Evolutionary conservation across 2,329 filamentous ascomycete genomes (phyloP).

Genomic region (Harringtonia aguacate): DNA sequence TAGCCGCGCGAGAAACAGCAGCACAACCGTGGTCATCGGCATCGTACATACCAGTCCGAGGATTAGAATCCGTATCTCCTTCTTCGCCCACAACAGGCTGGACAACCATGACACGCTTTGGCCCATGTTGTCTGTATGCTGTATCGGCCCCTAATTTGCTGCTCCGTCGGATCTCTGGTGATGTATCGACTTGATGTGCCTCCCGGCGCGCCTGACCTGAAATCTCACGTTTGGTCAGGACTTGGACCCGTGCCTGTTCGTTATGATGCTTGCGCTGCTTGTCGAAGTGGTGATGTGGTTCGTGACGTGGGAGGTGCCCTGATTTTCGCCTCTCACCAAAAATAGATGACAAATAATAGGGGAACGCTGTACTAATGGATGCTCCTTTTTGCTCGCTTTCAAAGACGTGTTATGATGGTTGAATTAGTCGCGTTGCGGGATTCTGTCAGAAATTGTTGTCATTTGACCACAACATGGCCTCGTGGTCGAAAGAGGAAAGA

Average conservation of each 20-base stretch:
- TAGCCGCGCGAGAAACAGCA: conserved; percentile 10
- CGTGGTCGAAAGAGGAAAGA: neutral
- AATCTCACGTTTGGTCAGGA: no score
- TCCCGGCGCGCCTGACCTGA: neutral
- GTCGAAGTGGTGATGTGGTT: no score
- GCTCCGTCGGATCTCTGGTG: no score
- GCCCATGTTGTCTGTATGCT: conserved; percentile 40
- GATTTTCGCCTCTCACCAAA: no score
- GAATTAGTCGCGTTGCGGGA: no score
- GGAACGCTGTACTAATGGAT: no score
- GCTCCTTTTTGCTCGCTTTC: no score
- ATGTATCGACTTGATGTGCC: no score
- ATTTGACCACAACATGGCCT: neutral
- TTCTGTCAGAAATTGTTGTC: neutral
- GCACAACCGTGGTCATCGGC: conserved; percentile 3
- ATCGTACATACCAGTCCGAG: conserved; percentile 66
- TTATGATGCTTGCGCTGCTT: neutral
- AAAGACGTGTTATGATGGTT: no score
- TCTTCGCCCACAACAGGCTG: conserved; percentile 75
- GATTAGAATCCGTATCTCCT: conserved; percentile 95
- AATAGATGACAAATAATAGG: no score
- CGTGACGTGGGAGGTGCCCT: no score
- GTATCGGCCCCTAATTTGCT: neutral
- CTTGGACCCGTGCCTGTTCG: no score
- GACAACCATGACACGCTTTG: conserved; percentile 60